Evolutionary conservation across 345 rosid species (phyloP).

Genomic region (Anacardium occidentale): DNA sequence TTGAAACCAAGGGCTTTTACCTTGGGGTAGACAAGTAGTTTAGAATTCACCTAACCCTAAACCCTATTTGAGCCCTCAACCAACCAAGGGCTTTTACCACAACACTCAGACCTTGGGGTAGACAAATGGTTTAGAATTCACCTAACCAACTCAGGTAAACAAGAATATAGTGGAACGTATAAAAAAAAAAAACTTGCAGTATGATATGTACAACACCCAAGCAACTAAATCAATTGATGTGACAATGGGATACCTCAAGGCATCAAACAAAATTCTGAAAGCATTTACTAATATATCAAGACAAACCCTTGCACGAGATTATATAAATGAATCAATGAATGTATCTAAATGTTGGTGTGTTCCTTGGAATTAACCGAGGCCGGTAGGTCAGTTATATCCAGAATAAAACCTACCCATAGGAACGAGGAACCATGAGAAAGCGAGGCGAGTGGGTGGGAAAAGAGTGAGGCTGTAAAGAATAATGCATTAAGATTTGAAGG

Average conservation of each 20-base stretch:
- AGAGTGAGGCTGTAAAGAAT: not conserved
- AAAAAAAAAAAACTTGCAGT: not conserved
- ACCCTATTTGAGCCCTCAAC: no score
- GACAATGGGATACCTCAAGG: not conserved
- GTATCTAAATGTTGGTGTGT: not conserved
- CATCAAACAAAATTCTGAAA: conserved; percentile 2
- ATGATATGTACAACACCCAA: not conserved
- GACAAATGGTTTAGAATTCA: conserved; percentile 1
- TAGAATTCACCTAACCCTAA: no score
- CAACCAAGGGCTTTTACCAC: no score
- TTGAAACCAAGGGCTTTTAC: no score
- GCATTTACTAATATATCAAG: not conserved
- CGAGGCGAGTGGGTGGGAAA: not conserved
- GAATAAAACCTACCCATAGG: not conserved
- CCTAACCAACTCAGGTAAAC: not conserved
- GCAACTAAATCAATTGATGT: not conserved
- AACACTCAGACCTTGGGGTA: no score
- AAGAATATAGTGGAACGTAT: not conserved
- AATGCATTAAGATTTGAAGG: not conserved
- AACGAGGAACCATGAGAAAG: not conserved
- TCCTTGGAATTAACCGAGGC: not conserved
- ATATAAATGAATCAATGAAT: not conserved
- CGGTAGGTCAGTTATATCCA: not conserved
- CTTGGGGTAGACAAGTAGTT: no score
- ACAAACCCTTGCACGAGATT: no score